Percentiles rank a stretch among this genome's conserved stretches.
Conservation (phyloP, 768 basidiomycete species). For the Mycena olivaceomarginata region DNA sequence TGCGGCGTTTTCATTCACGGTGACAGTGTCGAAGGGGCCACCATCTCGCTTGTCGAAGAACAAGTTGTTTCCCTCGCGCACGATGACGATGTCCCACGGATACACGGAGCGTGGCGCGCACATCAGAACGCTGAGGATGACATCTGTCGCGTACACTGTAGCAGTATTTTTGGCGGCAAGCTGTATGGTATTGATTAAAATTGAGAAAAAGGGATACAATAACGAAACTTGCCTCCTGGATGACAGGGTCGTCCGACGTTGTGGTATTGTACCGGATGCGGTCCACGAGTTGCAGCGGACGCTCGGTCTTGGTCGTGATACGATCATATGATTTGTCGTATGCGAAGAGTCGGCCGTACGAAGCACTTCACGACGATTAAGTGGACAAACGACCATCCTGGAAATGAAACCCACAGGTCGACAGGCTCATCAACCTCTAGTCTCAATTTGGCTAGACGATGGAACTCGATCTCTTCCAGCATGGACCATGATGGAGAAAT, state of each 20-base stretch:
- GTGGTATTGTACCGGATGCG: conserved; percentile 98
- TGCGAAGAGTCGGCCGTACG: conserved; percentile 92
- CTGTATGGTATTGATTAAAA: conserved; percentile 60
- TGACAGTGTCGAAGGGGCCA: conserved; percentile 97
- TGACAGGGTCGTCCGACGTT: conserved; percentile 98
- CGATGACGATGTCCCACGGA: conserved; percentile 98
- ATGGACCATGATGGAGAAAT: conserved; percentile 96
- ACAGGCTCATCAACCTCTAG: conserved; percentile 97
- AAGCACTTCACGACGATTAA: conserved; percentile 69
- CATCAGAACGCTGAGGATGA: conserved; percentile 97
- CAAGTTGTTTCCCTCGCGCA: conserved; percentile 93
- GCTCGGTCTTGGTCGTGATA: conserved; percentile 94
- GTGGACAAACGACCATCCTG: not conserved
- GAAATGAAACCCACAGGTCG: conserved; percentile 78
- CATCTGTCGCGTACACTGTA: conserved; percentile 94
- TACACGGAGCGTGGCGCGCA: conserved; percentile 96
- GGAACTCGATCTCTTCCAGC: conserved; percentile 98
- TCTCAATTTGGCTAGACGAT: conserved; percentile 91
- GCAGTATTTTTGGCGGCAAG: conserved; percentile 89
- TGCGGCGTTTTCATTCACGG: conserved; percentile 98
- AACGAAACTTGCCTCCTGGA: conserved; percentile 82
- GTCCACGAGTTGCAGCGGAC: conserved; percentile 93
- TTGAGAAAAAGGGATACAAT: conserved; percentile 22
- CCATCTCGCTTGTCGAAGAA: conserved; percentile 99
- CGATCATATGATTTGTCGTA: conserved; percentile 98